phyloP scores from a whole-genome alignment of 768 basidiomycete genomes.

The Boletus rubescentipes region DNA sequence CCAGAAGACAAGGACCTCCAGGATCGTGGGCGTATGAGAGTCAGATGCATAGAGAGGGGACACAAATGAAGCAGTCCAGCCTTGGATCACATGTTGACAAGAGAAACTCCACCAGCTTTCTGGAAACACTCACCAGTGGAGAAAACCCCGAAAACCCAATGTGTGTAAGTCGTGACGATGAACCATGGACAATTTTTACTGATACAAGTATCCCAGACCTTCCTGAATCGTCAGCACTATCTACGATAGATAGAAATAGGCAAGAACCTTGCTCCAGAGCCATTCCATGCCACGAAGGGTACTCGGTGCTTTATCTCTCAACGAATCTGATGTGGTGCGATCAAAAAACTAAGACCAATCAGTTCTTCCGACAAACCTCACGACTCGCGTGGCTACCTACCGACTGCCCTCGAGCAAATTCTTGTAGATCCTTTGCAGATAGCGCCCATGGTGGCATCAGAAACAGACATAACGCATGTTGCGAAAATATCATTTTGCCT shows the following conservation, averaged over 20 bases:
- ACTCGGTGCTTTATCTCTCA: not conserved
- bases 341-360: conserved; percentile 20
- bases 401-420: conserved; percentile 28
- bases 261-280: conserved; percentile 53
- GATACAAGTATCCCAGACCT: conserved; percentile 43
- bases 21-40: conserved; percentile 43
- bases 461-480: conserved; percentile 29
- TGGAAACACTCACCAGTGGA: conserved; percentile 32
- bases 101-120: not conserved
- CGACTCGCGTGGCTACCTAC: conserved; percentile 10
- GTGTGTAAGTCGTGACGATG: conserved; percentile 42
- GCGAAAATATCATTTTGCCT: conserved; percentile 10
- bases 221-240: conserved; percentile 5
- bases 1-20: conserved; percentile 57
- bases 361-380: not conserved
- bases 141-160: conserved; percentile 46
- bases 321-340: conserved; percentile 5
- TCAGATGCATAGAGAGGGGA: conserved; percentile 45
- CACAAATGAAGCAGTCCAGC: conserved; percentile 53
- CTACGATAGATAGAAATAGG: not conserved
- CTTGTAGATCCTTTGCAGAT: conserved; percentile 33
- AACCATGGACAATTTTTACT: conserved; percentile 38
- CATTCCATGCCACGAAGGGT: conserved; percentile 41
- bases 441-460: conserved; percentile 43
- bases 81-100: conserved; percentile 31